phyloP scores from a whole-genome alignment of 768 basidiomycete genomes.

The Mycena galericulata region DNA sequence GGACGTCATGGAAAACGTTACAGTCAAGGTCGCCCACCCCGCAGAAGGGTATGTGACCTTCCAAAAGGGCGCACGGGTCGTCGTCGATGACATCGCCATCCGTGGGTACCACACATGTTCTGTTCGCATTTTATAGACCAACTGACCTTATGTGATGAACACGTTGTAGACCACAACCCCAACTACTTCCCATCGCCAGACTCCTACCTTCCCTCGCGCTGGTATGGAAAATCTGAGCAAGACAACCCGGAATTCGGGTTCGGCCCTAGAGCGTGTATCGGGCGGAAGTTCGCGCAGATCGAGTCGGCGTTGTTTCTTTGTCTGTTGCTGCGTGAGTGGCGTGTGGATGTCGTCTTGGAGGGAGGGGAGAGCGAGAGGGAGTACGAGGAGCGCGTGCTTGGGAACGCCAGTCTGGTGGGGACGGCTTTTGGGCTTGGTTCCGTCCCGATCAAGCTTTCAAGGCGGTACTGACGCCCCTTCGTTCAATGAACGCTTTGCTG shows the following conservation, averaged over 20 bases:
- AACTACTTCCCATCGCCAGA: background rate
- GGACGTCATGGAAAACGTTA: constrained; percentile 4
- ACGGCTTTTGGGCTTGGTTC: too few relatives aligned
- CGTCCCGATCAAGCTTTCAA: background rate
- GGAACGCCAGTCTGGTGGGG: constrained; percentile 5
- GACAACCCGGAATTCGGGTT: background rate
- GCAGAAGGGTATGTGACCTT: background rate
- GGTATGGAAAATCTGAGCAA: background rate
- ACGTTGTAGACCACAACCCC: background rate
- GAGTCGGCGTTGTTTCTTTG: background rate
- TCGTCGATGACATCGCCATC: constrained; percentile 1
- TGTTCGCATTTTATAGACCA: too few relatives aligned
- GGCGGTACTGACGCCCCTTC: background rate
- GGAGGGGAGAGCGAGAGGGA: background rate
- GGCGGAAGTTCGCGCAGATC: constrained; percentile 1
- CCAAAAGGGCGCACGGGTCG: constrained; percentile 1
- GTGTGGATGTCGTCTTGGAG: background rate
- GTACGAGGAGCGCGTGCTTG: background rate
- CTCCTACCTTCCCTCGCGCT: background rate
- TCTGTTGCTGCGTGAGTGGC: background rate
- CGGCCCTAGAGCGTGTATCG: background rate
- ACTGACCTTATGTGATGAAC: background rate
- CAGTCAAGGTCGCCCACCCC: background rate
- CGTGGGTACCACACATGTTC: too few relatives aligned
- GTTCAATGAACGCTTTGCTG: too few relatives aligned